Evolutionary conservation across 441 rosid genomes (phyloP).

Genomic region (Syzygium syzygioides): DNA sequence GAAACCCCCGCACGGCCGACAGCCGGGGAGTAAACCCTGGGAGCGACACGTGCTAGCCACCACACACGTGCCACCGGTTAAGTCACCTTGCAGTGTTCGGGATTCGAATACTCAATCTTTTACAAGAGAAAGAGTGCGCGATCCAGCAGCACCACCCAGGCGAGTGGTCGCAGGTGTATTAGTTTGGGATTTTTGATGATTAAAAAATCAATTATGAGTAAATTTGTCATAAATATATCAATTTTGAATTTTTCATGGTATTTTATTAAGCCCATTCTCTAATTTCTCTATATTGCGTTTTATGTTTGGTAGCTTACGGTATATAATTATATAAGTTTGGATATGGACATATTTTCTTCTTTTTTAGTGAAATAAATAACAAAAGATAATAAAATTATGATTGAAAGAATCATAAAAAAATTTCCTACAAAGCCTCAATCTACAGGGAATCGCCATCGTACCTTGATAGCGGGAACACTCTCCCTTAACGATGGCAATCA

Average conservation of each 20-base stretch:
- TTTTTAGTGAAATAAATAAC: not conserved
- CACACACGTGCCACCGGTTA: too few relatives aligned
- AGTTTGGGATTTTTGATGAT: fast-evolving
- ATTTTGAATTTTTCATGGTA: too few relatives aligned
- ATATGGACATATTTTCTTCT: not conserved
- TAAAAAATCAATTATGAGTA: too few relatives aligned
- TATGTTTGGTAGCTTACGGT: not conserved
- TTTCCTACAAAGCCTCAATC: not conserved
- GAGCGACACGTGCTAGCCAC: too few relatives aligned
- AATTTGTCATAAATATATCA: too few relatives aligned
- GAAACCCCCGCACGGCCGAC: too few relatives aligned
- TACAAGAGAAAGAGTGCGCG: too few relatives aligned
- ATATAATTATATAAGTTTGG: not conserved
- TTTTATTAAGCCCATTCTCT: not conserved
- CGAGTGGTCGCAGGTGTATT: too few relatives aligned
- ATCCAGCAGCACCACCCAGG: too few relatives aligned
- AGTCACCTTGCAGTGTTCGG: too few relatives aligned
- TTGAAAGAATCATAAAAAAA: not conserved
- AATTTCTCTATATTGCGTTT: not conserved
- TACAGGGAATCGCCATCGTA: not conserved
- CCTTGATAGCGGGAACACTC: not conserved
- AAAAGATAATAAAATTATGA: not conserved
- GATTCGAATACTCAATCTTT: too few relatives aligned
- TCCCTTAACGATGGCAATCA: not conserved
- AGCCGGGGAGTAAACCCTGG: too few relatives aligned